Evolutionary conservation across 257 asterid species (phyloP).

Genomic region (Asclepias syriaca): DNA sequence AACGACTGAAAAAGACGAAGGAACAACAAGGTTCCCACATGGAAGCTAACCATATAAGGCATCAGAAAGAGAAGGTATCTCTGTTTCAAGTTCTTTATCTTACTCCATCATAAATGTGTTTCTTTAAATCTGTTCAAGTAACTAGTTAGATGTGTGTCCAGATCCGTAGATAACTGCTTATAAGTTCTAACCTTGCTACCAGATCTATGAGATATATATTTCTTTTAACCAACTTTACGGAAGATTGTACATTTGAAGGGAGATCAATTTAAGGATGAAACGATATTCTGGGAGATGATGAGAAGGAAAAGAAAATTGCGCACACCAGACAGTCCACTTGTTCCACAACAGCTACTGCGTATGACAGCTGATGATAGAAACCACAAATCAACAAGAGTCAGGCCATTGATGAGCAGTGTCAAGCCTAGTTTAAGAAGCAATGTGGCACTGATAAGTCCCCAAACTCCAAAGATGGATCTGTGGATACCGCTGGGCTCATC

Average conservation of each 20-base stretch:
- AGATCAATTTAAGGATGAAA: constrained; percentile 49
- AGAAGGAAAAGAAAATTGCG: constrained; percentile 48
- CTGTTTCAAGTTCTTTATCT: constrained; percentile 3
- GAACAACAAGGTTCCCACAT: constrained; percentile 24
- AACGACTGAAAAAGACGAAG: constrained; percentile 30
- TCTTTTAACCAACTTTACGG: not conserved
- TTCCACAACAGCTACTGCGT: constrained; percentile 39
- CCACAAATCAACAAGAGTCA: constrained; percentile 21
- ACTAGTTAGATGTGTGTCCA: not conserved
- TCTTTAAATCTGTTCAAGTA: not conserved
- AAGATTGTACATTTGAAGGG: constrained; percentile 25
- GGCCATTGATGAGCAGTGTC: constrained; percentile 22
- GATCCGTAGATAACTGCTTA: not conserved
- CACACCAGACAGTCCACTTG: constrained; percentile 37
- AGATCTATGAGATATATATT: constrained; percentile 1
- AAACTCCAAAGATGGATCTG: constrained; percentile 24
- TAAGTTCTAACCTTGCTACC: constrained; percentile 4
- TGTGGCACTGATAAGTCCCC: constrained; percentile 24
- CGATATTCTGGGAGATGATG: constrained; percentile 51
- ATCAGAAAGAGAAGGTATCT: constrained; percentile 40
- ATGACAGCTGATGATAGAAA: constrained; percentile 26
- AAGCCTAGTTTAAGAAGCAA: constrained; percentile 18
- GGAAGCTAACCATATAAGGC: constrained; percentile 22
- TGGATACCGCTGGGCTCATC: constrained; percentile 47
- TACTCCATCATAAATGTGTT: not conserved